These are phyloP conservation scores for Plasmodium fragile DNA, from an alignment of 169 alveolate species.

Conservation along the genomic window DNA sequence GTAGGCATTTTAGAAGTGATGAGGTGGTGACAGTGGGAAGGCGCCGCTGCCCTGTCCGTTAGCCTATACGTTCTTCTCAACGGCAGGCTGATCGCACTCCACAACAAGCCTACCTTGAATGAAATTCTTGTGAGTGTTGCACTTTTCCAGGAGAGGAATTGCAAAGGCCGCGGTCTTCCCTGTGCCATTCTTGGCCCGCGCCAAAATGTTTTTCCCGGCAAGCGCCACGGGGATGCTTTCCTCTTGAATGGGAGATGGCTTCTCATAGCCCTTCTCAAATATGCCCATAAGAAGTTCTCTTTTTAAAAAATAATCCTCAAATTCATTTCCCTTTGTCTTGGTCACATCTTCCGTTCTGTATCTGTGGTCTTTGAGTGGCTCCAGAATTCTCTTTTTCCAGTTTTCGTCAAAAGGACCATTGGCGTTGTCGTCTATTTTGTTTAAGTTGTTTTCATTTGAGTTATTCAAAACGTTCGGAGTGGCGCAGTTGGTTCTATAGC, in stretches of 20 bases:
- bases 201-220: slow-evolving; percentile 96
- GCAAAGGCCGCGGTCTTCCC: slow-evolving; percentile 99
- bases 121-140: slow-evolving; percentile 80
- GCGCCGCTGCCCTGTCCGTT: not conserved
- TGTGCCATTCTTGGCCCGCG: slow-evolving; percentile 99
- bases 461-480: slow-evolving; percentile 72
- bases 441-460: slow-evolving; percentile 26
- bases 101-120: slow-evolving; percentile 79
- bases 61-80: not conserved
- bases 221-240: slow-evolving; percentile 98
- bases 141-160: slow-evolving; percentile 95
- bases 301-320: slow-evolving; percentile 97
- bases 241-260: slow-evolving; percentile 99
- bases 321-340: slow-evolving; percentile 98
- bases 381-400: slow-evolving; percentile 72
- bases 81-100: not conserved
- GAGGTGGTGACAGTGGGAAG: not conserved
- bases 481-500: slow-evolving; percentile 67
- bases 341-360: slow-evolving; percentile 94
- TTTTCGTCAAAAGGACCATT: slow-evolving; percentile 72
- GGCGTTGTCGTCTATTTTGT: slow-evolving; percentile 42
- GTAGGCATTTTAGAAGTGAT: not conserved
- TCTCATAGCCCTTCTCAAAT: slow-evolving; percentile 98
- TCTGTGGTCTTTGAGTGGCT: slow-evolving; percentile 70
- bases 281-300: slow-evolving; percentile 97